Evolutionary conservation across 2,329 filamentous ascomycete genomes (phyloP), one percentile per base, ranked within the genome.

Genomic region (Stemphylium beticola): DNA sequence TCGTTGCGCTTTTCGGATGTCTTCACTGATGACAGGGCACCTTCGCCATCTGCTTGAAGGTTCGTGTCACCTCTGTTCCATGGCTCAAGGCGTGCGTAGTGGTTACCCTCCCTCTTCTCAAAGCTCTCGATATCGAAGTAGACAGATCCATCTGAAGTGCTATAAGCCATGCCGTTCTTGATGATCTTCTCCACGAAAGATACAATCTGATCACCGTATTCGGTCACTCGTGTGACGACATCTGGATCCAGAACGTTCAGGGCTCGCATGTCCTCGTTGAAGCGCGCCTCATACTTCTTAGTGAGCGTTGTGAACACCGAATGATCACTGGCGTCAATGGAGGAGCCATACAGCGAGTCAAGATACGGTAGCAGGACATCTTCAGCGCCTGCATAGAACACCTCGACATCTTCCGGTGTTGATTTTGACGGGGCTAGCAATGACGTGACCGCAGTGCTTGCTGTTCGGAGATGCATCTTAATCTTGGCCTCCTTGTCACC

Each of bases 101-200:
- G 85, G 72, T 96, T 92, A 0, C 93, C 92, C 9, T 65, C 61
- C 0, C 86, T 87, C 63, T 86, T 86, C 73, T 97, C 92, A 68
- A 96, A 98, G 0, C 90, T 86, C 4, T 83, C 81, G 61, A 96
- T 97, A 67, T 97, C 93, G 60, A 97, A 98, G 76, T 97, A 97
- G 0, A 98, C 92, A 0, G 91, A 96, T 0, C 92, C 93, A 64
- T 95, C 90, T 0, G 80, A 75, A 0, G 84, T 85, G 31, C 77
- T 79, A 69, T 98, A 98, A 1, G 88, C 93, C 65, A 93, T 97
- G 0, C 90, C 89, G 71, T 96, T 96, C 46, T 89, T 79, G 18
- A 96, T 86, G 52, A 96, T 91, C 61, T 84, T 86, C 67, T 93
- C 85, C 0, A 97, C 91, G 60, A 96, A 97, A 9, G 84, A 80